Base-by-base conservation (phyloP, 2,329 filamentous ascomycete species). In the Fusarium dimerum region DNA sequence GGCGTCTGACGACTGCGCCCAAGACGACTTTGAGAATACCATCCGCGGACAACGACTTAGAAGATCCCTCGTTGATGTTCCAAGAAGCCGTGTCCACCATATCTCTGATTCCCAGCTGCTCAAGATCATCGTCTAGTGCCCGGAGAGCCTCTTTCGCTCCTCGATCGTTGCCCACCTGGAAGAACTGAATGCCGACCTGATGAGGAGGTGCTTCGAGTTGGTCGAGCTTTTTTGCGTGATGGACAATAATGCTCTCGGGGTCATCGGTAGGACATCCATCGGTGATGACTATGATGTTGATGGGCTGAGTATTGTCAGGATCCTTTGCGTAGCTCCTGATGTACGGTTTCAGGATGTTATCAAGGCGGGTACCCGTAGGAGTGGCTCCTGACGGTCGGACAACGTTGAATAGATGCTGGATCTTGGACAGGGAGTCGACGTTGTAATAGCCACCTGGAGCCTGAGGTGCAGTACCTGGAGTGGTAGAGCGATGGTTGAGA, bases 151-250 rank as follows among this genome's bases (percentile, higher is more conserved):
- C 72, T 2, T 79, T 77, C 0, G 92, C 93, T 1, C 71, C 75
- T 1, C 73, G 66, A 61, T 96, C 90, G 45, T 82, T 79, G 51
- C 94, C 93, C 42, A 97, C 89, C 73, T 97, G 93, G 77, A 97
- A 96, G 76, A 97, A 97, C 70, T 97, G 93, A 51, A 97, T 84
- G 34, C 93, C 93, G 9, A 97, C 78, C 74, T 97, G 94, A 78
- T 89, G 89, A 1, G 86, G 80, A 5, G 87, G 84, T 0, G 91
- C 91, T 9, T 86, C 79, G 8, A 88, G 69, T 47, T 72, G 72
- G 65, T 94, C 88, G 32, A 97, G 81, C 65, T 83, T 85, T 69
- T 79, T 80, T 1, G 92, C 93, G 1, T 83, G 78, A 4, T 73
- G 70, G 40, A 90, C 76, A 44, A 97, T 84, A 26, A 86, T 78